phyloP scores from a whole-genome alignment of 768 basidiomycete species.

The Termitomyces titanicus region DNA sequence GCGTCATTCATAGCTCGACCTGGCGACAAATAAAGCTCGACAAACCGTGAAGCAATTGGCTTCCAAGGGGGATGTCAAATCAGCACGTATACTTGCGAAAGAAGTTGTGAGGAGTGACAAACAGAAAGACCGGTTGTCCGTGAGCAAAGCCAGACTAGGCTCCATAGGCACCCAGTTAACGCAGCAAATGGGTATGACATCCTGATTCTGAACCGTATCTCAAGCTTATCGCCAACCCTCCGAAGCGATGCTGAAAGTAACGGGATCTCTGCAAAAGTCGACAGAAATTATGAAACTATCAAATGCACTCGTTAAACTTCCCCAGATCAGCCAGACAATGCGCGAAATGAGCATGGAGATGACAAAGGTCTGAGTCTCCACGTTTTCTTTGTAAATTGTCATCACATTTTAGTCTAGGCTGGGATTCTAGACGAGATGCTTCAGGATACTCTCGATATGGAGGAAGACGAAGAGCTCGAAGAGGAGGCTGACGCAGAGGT shows the following conservation, averaged over 20 bases:
- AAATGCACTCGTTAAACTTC: slow-evolving; percentile 87
- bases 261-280: slow-evolving; percentile 95
- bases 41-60: slow-evolving; percentile 86
- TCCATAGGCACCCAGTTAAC: slow-evolving; percentile 87
- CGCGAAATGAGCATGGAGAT: slow-evolving; percentile 99
- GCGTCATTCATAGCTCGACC: slow-evolving; percentile 67
- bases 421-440: slow-evolving; percentile 99
- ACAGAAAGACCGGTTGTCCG: slow-evolving; percentile 89
- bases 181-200: slow-evolving; percentile 82
- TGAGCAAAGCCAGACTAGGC: slow-evolving; percentile 88
- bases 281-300: slow-evolving; percentile 99
- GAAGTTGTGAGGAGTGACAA: slow-evolving; percentile 95
- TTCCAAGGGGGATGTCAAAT: slow-evolving; percentile 86
- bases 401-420: slow-evolving; percentile 50
- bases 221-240: not conserved
- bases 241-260: slow-evolving; percentile 92
- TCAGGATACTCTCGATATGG: slow-evolving; percentile 86
- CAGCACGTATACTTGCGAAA: slow-evolving; percentile 85
- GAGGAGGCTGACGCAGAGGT: slow-evolving; percentile 98
- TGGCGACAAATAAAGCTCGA: slow-evolving; percentile 76
- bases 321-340: slow-evolving; percentile 91
- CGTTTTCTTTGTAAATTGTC: not conserved
- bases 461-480: slow-evolving; percentile 92
- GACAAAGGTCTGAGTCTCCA: slow-evolving; percentile 72
- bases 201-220: not conserved